Conservation (phyloP, 73 alveolate species). For the Effrenium voratum region DNA sequence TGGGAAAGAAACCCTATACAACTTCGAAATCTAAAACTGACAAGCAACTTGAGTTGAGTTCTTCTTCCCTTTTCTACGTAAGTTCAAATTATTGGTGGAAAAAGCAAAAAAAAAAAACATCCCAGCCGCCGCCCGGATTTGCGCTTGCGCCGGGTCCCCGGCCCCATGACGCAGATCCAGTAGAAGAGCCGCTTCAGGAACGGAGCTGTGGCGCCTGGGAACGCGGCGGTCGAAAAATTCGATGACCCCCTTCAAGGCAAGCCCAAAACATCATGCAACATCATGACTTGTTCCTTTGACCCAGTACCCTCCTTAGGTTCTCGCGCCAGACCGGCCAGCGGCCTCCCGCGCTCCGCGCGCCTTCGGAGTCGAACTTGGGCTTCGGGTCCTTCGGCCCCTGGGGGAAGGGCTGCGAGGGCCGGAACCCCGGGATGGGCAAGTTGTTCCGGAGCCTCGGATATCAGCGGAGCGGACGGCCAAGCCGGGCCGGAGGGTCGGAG, state of each 20-base stretch:
- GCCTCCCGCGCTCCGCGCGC: neutral
- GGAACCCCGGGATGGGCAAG: neutral
- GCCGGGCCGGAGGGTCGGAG: no score
- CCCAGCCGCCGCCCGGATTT: no score
- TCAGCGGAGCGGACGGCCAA: neutral
- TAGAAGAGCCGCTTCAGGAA: slow-evolving; percentile 60
- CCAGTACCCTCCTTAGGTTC: neutral
- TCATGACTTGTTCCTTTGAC: neutral
- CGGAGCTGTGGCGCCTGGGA: slow-evolving; percentile 88
- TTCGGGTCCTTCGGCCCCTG: slow-evolving; percentile 84
- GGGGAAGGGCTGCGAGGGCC: slow-evolving; percentile 64
- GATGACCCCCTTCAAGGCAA: neutral
- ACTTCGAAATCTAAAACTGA: no score
- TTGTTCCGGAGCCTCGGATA: neutral
- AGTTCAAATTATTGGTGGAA: no score
- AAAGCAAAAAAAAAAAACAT: no score
- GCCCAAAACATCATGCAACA: neutral
- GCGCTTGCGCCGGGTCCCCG: no score
- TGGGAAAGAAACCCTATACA: no score
- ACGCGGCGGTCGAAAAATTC: neutral
- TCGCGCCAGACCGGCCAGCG: no score
- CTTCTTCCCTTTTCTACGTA: no score
- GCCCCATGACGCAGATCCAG: slow-evolving; percentile 66
- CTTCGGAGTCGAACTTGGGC: slow-evolving; percentile 90
- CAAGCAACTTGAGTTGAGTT: no score